These are phyloP conservation scores for Daldinia sp. DNA, from an alignment of 2,329 filamentous ascomycete species.

Conservation along the genomic window DNA sequence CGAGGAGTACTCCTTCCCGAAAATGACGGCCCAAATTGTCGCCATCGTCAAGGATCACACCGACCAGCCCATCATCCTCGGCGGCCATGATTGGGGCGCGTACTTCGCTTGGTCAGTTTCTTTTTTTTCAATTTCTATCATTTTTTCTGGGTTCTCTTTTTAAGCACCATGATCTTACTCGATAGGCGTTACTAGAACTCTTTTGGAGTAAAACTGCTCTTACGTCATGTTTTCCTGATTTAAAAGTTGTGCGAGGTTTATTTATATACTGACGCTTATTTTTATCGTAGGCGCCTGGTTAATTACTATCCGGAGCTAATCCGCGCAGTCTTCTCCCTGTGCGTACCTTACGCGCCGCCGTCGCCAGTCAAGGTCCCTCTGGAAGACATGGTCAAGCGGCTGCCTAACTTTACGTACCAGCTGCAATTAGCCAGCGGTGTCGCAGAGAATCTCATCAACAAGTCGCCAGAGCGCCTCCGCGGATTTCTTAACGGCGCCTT, in stretches of 20 bases:
- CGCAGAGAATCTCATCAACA: constrained; percentile 70
- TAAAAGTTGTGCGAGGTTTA: neutral
- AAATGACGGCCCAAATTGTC: constrained; percentile 79
- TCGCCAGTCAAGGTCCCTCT: constrained; percentile 64
- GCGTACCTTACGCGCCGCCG: constrained; percentile 78
- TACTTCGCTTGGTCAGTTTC: constrained; percentile 70
- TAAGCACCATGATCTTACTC: neutral
- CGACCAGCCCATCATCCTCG: constrained; percentile 75
- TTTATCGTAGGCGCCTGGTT: constrained; percentile 65
- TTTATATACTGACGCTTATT: constrained; percentile 14
- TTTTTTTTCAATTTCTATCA: neutral
- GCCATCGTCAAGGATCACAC: constrained; percentile 72
- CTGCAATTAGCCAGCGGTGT: constrained; percentile 79
- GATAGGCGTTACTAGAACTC: neutral
- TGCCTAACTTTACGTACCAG: constrained; percentile 86
- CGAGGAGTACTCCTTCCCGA: constrained; percentile 76
- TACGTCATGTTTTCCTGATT: neutral
- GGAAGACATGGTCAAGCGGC: constrained; percentile 66
- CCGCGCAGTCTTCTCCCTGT: constrained; percentile 80
- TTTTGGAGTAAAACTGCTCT: neutral
- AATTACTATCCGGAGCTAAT: constrained; percentile 80
- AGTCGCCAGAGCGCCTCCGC: constrained; percentile 67
- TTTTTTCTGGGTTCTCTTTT: too few species aligned
- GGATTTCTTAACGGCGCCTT: constrained; percentile 79
- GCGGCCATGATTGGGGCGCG: constrained; percentile 95